Evolutionary conservation across 441 rosid species (phyloP), one percentile per base, ranked within the genome.

Genomic region (Lepidium campestre): DNA sequence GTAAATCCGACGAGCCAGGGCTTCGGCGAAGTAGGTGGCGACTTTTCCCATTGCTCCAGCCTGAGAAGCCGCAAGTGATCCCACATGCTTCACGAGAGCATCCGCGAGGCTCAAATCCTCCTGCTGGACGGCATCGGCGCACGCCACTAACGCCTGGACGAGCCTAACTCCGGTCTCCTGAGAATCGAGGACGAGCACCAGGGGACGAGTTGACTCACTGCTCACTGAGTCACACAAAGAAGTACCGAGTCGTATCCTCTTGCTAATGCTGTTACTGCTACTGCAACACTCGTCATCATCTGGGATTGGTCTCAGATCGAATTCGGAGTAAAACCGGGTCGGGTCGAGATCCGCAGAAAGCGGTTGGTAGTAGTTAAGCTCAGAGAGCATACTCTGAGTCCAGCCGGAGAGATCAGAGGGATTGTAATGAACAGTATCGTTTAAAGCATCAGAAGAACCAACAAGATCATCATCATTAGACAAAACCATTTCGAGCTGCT

Each of bases 1-100:
- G 66, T 83, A 82, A 23, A 84, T 83, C 60, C 85, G 76, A 2
- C 84, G 77, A 32, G 87, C 83, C n/a, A 86, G 53, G 4, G 84
- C 89, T 60, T 78, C 80, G 1, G 88, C 83, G 66, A 86, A 86
- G 32, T 83, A 82, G 6, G 86, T 84, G 5, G 89, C 92, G 17
- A 86, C 92, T 78, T 86, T 86, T n/a, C 86, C 79, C 92, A 86
- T 86, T 7, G 92, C 84, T 6, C 92, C 89, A 1, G 81, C 75
- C 41, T 86, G 92, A 19, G 86, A 74, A 12, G 79, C 75, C 4
- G 92, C 85, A 1, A 84, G 86, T 36, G 76, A 35, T 0, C 85
- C 83, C 5, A 84, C 81, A 47, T 74, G 79, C 72, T 80, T 82
- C 7, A 84, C 85, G 1, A 86, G 81, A 57, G 84, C 85, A 48